These are phyloP conservation scores for Phyllostachys edulis DNA, from an alignment of 176 grass and related monocot species.

Conservation along the genomic window DNA sequence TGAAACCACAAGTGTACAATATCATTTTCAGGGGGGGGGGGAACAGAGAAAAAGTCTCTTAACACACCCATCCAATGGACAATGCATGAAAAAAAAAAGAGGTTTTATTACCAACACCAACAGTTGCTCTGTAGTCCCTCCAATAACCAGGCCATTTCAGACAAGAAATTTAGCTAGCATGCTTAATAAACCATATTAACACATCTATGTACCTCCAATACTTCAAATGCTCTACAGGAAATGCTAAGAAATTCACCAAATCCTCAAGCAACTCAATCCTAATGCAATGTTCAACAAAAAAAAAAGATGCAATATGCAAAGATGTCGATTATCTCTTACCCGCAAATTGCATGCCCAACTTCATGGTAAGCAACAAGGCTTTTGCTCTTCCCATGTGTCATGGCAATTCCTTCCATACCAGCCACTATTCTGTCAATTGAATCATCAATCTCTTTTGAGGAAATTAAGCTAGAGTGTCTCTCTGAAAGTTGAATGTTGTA, in stretches of 20 bases:
- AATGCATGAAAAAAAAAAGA: too few species aligned
- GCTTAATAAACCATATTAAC: neutral
- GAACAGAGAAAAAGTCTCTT: too few species aligned
- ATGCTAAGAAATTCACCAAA: conserved; percentile 5
- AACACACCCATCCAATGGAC: too few species aligned
- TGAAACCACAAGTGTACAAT: too few species aligned
- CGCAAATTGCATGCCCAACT: conserved; percentile 98
- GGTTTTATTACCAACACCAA: too few species aligned
- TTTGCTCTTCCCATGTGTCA: conserved; percentile 99
- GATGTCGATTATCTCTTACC: conserved; percentile 49
- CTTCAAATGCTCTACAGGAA: neutral
- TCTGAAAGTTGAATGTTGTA: too few species aligned
- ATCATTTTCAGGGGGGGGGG: too few species aligned
- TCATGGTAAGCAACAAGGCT: conserved; percentile 99
- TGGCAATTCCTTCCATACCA: conserved; percentile 98
- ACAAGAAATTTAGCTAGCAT: too few species aligned
- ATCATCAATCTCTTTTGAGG: conserved; percentile 96
- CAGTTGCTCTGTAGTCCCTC: too few species aligned
- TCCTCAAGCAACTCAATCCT: neutral
- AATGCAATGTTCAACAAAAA: conserved; percentile 6
- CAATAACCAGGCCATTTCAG: too few species aligned
- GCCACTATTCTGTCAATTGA: conserved; percentile 99
- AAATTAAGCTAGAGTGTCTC: conserved; percentile 34
- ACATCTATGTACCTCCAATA: neutral
- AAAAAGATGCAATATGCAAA: neutral